Base-by-base conservation (phyloP, 192 early-diverging fungal species). In the Mortierella claussenii region DNA sequence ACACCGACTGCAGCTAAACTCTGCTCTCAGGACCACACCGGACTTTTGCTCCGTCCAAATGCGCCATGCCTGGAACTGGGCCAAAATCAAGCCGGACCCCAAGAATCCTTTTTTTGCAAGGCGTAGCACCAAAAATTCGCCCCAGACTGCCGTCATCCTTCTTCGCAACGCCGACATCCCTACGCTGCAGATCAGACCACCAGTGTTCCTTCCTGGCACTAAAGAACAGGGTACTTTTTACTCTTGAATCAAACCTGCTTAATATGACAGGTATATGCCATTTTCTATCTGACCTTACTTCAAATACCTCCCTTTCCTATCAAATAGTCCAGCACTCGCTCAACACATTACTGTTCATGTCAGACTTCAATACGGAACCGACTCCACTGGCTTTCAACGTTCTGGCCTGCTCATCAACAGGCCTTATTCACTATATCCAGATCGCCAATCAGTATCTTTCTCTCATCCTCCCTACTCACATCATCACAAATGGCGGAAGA, bases 51-150 rank as follows among this genome's bases (percentile, higher is more conserved):
- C 64, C 28, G 47, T 51, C 21, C 27, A 28, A 18, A 31, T 76
- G 7, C 73, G 73, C 0, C 32, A 67, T 67, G 53, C 73, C 17
- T 76, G 73, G 73, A 76, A 67, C 40, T 76, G 73, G 73, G n/a
- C 73, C 17, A 76, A 76, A 48, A 76, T 76, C 58, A 76, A 76
- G 30, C 20, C 73, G 13, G 73, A 76, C 30, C 73, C 73, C 33
- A 76, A 76, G 30, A 76, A 67, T 27, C 73, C 73, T 9, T 76
- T 76, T 44, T 76, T 76, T 52, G 63, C 73, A 32, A 27, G 62
- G 36, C 26, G 65, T 28, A 76, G 64, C 26, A 76, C 64, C 37
- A 76, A 40, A 30, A 76, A 66, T 53, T 49, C 73, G 0, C 73
- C 73, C 17, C 63, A 76, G 2, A 76, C 73, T 12, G 73, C 59